Evolutionary conservation across 192 early-diverging fungal species (phyloP).

Genomic region (Kickxella alabastrina): DNA sequence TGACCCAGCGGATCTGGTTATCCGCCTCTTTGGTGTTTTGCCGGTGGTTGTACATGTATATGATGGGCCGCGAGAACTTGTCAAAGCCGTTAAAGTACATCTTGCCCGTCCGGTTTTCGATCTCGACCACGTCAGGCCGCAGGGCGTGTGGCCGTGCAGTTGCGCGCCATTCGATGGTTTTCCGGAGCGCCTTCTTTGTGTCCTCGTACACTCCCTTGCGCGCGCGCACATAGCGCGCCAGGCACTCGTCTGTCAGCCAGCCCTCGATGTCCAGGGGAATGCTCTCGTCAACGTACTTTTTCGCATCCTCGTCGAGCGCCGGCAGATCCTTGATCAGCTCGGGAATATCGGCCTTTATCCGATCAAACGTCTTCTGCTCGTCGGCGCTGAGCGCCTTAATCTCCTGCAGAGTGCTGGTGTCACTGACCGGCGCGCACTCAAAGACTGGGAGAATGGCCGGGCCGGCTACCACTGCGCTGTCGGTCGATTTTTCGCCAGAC

Average conservation of each 20-base stretch:
- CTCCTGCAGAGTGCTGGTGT: constrained; percentile 21
- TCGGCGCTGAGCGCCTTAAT: constrained; percentile 32
- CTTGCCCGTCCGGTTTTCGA: constrained; percentile 79
- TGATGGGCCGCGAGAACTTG: constrained; percentile 64
- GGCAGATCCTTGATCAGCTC: constrained; percentile 44
- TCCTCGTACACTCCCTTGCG: constrained; percentile 69
- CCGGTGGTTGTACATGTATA: constrained; percentile 71
- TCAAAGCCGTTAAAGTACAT: constrained; percentile 82
- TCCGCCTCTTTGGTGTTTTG: constrained; percentile 76
- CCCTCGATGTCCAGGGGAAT: constrained; percentile 45
- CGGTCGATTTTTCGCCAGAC: constrained; percentile 19
- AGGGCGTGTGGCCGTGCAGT: constrained; percentile 66
- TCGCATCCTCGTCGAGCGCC: constrained; percentile 17
- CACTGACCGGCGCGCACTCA: constrained; percentile 4
- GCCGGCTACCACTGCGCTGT: background rate
- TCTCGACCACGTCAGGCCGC: constrained; percentile 67
- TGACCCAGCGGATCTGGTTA: constrained; percentile 74
- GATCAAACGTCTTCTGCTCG: constrained; percentile 34
- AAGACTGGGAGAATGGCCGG: constrained; percentile 19
- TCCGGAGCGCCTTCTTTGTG: constrained; percentile 63
- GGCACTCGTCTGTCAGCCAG: constrained; percentile 56
- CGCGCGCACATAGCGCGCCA: constrained; percentile 67
- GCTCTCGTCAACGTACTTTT: constrained; percentile 26
- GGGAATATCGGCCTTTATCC: constrained; percentile 38
- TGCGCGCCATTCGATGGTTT: constrained; percentile 77